These are phyloP conservation scores for Fusarium piperis DNA, from an alignment of 2,329 filamentous ascomycete genomes.

Conservation along the genomic window DNA sequence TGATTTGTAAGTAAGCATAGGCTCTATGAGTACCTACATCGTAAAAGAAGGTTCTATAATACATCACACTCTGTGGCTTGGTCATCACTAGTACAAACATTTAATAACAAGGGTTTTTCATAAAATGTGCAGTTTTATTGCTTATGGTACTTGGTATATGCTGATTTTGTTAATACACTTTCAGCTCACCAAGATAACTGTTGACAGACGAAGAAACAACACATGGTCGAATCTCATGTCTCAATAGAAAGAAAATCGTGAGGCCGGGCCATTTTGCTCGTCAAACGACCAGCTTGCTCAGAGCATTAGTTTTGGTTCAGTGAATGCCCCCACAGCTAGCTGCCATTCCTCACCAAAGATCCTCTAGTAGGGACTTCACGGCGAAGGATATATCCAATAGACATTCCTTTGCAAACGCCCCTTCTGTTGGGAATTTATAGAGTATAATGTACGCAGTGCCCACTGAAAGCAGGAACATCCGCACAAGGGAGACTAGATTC, in stretches of 20 bases:
- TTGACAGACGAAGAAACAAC: not conserved
- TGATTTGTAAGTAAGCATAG: not conserved
- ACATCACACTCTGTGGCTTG: not conserved
- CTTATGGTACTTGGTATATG: no score
- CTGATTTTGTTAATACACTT: no score
- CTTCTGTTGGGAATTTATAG: not conserved
- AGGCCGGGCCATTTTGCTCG: not conserved
- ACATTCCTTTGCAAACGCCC: not conserved
- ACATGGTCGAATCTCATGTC: not conserved
- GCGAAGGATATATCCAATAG: no score
- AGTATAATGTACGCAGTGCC: not conserved
- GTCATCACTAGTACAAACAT: not conserved
- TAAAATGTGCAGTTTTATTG: not conserved
- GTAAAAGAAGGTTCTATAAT: not conserved
- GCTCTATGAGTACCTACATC: not conserved
- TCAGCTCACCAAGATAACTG: not conserved
- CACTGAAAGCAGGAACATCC: not conserved
- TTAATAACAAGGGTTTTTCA: not conserved
- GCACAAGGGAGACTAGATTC: not conserved
- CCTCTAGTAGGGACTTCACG: no score
- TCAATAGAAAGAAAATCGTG: not conserved
- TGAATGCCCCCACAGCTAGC: no score
- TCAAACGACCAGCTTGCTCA: no score
- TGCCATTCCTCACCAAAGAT: no score
- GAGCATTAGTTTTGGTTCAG: no score